These are phyloP conservation scores for Populus simonii DNA, from an alignment of 345 rosid species.

Conservation along the genomic window DNA sequence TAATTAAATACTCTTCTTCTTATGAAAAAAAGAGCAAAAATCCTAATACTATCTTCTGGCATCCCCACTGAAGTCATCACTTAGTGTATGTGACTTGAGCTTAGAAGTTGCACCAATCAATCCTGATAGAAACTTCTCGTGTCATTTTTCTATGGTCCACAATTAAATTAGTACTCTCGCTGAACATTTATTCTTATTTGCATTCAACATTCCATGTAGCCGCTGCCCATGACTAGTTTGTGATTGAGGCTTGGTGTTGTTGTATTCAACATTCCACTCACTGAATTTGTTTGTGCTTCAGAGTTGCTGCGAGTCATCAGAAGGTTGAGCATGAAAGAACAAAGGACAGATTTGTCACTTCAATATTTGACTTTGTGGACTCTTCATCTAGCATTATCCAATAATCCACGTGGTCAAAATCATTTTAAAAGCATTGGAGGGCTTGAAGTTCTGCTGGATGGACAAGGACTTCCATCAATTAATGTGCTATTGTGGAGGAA, in stretches of 20 bases:
- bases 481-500: slow-evolving; percentile 34
- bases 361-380: slow-evolving; percentile 56
- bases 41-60: background rate
- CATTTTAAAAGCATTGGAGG: slow-evolving; percentile 82
- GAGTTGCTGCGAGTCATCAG: slow-evolving; percentile 67
- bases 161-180: background rate
- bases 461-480: slow-evolving; percentile 57
- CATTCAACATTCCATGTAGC: too few relatives aligned
- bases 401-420: slow-evolving; percentile 70
- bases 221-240: too few relatives aligned
- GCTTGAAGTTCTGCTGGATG: slow-evolving; percentile 75
- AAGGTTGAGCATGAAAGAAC: slow-evolving; percentile 66
- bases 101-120: background rate
- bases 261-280: slow-evolving; percentile 10
- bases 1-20: too few relatives aligned
- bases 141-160: background rate
- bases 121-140: background rate
- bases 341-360: slow-evolving; percentile 49
- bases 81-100: background rate
- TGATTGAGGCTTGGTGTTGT: background rate
- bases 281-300: slow-evolving; percentile 31
- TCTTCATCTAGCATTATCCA: slow-evolving; percentile 46
- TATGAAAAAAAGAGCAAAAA: too few relatives aligned
- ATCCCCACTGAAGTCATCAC: background rate
- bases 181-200: background rate